Base-by-base conservation (phyloP, 139 green algal genomes). In the Chloropicon primus region DNA sequence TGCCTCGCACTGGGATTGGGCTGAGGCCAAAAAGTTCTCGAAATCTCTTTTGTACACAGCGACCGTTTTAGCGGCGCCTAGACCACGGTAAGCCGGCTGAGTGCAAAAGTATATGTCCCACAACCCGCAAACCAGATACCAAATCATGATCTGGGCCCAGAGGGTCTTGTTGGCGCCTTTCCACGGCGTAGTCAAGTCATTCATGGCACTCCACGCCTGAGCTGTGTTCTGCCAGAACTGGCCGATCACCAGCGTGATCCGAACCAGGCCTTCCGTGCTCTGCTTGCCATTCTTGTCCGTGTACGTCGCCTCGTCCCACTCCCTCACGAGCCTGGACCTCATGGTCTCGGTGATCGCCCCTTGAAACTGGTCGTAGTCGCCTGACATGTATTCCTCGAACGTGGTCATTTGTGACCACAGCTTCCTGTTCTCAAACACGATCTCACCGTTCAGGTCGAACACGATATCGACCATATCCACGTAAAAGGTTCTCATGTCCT, bases 121-220 rank as follows among this genome's bases (percentile, higher is more conserved):
- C 21, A 78, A 17, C 5, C 74, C 74, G 74, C 74, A 78, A 5
- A 53, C 74, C 24, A 78, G 21, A 23, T 78, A 78, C 74, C 74
- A 78, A 23, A 78, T 78, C 74, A 78, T 78, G 74, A 78, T 78
- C 21, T 78, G 23, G 27, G 74, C 74, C 21, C 75, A 78, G 3
- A 78, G 21, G 10, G n/a, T 21, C 10, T 21, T 5, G 21, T 71
- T 21, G 10, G 74, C 23, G 74, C 5, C 74, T 3, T 21, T 10
- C 71, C 71, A 74, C 41, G 41, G 71, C 71, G 3, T 21, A 3
- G 74, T 21, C 10, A 71, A 17, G 21, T 78, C 74, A 10, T 54
- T 17, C 24, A 78, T 54, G 21, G 74, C 28, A 17, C n/a, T 62
- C 10, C 5, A 62, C 10, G 41, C 41, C 41, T 62, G 10, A n/a